A percentile compares a stretch with the other conserved stretches of the same genome.
These are phyloP conservation scores for Heterobasidion occidentale DNA, from an alignment of 1,284 basidiomycete species.

Conservation along the genomic window DNA sequence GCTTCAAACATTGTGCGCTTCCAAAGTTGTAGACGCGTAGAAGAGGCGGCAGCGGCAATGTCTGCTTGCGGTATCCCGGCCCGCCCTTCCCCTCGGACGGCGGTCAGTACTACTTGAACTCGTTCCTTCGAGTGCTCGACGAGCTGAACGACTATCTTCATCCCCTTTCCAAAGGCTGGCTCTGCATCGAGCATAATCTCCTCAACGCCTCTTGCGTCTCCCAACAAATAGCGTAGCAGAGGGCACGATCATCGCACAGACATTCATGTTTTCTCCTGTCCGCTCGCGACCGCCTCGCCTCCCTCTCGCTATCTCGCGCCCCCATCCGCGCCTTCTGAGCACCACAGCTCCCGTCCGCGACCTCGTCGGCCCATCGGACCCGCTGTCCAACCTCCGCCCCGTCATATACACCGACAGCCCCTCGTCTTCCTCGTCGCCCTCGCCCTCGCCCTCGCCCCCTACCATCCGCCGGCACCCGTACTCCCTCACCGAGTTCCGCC, in stretches of 20 bases:
- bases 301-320: not conserved
- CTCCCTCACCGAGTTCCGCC: slow-evolving; percentile 60
- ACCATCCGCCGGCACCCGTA: slow-evolving; percentile 49
- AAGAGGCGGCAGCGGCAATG: too few species aligned
- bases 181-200: too few species aligned
- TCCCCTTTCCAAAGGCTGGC: too few species aligned
- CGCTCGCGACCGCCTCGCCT: not conserved
- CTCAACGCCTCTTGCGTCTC: too few species aligned
- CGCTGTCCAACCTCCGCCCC: slow-evolving; percentile 70
- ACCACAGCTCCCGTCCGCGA: slow-evolving; percentile 29
- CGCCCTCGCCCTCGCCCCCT: slow-evolving; percentile 16
- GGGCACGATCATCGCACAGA: too few species aligned
- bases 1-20: slow-evolving; percentile 27
- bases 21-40: too few species aligned
- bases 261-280: slow-evolving; percentile 4
- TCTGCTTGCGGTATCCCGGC: too few species aligned
- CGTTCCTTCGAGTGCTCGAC: too few species aligned
- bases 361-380: slow-evolving; percentile 65
- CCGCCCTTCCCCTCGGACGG: too few species aligned
- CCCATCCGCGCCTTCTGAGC: slow-evolving; percentile 29
- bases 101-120: too few species aligned
- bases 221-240: too few species aligned
- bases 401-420: slow-evolving; percentile 57
- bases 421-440: slow-evolving; percentile 2
- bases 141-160: too few species aligned